A percentile compares a stretch with the other conserved stretches of the same genome.
phyloP scores from a whole-genome alignment of 2,329 filamentous ascomycete genomes.

The Neurospora sp. region DNA sequence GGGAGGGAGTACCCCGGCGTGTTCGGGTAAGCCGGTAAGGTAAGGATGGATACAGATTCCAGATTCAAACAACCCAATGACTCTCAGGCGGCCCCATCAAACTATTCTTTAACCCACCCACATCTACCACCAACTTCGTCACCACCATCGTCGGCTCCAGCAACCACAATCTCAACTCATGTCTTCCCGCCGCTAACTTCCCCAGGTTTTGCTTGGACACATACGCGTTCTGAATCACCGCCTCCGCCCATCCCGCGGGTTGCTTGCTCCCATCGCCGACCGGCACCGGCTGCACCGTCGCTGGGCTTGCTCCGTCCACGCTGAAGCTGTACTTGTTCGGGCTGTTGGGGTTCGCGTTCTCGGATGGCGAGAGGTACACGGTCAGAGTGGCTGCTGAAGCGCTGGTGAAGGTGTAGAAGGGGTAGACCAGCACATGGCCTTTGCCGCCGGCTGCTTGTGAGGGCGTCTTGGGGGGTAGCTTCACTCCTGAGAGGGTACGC shows the following conservation, averaged over 20 bases:
- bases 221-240: conserved; percentile 20
- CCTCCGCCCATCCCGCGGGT: conserved; percentile 20
- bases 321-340: conserved; percentile 20
- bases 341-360: conserved; percentile 20
- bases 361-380: conserved; percentile 21
- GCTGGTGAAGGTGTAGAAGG: conserved; percentile 20
- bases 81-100: conserved; percentile 23
- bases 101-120: conserved; percentile 21
- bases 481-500: conserved; percentile 21
- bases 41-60: background rate
- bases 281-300: conserved; percentile 18
- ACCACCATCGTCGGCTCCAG: conserved; percentile 23
- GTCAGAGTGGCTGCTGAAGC: conserved; percentile 14
- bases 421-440: conserved; percentile 17
- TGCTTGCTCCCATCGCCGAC: conserved; percentile 16
- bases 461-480: conserved; percentile 17
- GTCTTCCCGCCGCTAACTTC: conserved; percentile 14
- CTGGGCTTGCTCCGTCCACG: conserved; percentile 15
- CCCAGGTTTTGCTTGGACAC: conserved; percentile 15
- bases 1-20: background rate
- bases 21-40: background rate
- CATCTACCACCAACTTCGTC: conserved; percentile 22
- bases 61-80: background rate
- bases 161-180: conserved; percentile 20
- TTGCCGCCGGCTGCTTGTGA: conserved; percentile 12